These are phyloP conservation scores for Komagataella ulmi DNA, from an alignment of 805 yeast genomes.

Conservation along the genomic window DNA sequence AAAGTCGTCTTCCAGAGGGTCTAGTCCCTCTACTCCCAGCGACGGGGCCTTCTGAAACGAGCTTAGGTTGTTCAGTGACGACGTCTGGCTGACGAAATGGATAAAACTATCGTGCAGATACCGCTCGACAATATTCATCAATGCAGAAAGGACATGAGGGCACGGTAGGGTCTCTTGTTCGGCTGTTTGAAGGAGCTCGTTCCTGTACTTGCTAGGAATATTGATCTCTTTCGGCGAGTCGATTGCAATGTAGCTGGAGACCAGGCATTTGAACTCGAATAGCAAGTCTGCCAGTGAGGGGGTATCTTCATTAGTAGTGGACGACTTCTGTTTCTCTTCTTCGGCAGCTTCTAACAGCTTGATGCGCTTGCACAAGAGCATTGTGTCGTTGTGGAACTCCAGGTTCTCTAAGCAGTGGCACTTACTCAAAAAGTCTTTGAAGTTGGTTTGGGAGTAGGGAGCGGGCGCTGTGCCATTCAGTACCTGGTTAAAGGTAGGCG, in stretches of 20 bases:
- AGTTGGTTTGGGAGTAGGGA: conserved; percentile 13
- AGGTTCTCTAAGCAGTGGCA: conserved; percentile 21
- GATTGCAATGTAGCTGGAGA: conserved; percentile 12
- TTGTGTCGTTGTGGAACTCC: conserved; percentile 17
- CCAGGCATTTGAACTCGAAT: conserved; percentile 14
- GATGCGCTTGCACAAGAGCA: conserved; percentile 6
- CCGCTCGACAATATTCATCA: background rate
- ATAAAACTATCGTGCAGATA: background rate
- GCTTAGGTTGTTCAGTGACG: background rate
- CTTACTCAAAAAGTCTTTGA: conserved; percentile 14
- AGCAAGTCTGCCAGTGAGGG: conserved; percentile 1
- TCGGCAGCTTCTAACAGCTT: background rate
- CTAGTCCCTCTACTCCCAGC: background rate
- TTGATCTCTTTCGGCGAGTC: conserved; percentile 17
- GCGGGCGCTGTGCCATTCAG: conserved; percentile 12
- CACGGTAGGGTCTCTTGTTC: background rate
- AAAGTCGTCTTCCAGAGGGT: background rate
- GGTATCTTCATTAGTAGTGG: background rate
- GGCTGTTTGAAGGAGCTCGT: background rate
- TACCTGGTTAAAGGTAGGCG: conserved; percentile 16
- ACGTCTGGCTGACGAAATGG: background rate
- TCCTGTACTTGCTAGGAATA: conserved; percentile 13
- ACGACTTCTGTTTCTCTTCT: background rate
- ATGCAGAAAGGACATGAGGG: background rate
- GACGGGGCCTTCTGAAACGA: background rate